Conservation (phyloP, 2,329 filamentous ascomycete species). For the Metarhizium sp. region DNA sequence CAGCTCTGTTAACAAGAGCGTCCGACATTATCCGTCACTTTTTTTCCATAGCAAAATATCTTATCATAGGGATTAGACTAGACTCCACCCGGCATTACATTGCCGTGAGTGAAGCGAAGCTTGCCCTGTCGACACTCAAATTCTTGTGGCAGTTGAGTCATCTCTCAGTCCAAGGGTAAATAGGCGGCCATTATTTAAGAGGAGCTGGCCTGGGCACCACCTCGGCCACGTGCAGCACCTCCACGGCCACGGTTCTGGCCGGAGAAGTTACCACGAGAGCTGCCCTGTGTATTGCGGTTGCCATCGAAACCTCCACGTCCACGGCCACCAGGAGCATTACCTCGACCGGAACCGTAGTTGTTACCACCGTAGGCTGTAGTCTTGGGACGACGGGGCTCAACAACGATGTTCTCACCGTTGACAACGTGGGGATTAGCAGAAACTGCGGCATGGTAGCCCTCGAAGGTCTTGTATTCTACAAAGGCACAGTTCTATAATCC, state of each 20-base stretch:
- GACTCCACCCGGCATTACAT: neutral
- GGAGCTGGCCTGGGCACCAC: conserved; percentile 45
- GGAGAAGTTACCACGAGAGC: conserved; percentile 60
- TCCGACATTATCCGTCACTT: neutral
- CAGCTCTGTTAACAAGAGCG: neutral
- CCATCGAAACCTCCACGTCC: conserved; percentile 58
- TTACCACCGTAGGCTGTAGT: conserved; percentile 59
- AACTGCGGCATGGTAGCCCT: conserved; percentile 76
- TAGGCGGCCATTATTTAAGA: conserved; percentile 25
- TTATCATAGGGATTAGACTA: neutral
- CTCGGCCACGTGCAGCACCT: conserved; percentile 54
- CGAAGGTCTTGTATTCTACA: conserved; percentile 76
- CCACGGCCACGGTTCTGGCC: conserved; percentile 58
- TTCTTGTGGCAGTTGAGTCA: neutral
- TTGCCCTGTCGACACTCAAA: neutral
- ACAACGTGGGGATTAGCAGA: conserved; percentile 79
- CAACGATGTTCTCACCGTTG: conserved; percentile 70
- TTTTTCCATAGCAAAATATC: neutral
- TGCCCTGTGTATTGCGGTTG: conserved; percentile 48
- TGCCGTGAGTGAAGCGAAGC: neutral
- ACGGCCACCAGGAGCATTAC: conserved; percentile 45
- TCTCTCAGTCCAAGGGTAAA: neutral
- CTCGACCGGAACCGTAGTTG: conserved; percentile 54
- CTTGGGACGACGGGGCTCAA: conserved; percentile 84
- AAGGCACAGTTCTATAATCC: conserved; percentile 79